Base-by-base conservation (phyloP, 176 grass and related monocot species). In the Avena eriantha region DNA sequence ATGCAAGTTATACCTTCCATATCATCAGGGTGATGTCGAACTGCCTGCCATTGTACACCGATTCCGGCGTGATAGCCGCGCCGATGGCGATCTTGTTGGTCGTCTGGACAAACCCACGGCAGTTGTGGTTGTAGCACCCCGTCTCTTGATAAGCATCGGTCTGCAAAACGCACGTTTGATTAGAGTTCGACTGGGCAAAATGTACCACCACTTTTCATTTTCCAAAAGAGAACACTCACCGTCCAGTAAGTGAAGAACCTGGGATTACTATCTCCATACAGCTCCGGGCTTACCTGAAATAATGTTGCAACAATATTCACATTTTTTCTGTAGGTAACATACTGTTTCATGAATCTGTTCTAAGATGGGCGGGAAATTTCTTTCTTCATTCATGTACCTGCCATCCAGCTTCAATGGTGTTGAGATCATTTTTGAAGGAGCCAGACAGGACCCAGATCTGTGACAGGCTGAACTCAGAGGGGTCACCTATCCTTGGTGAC, bases 201-300 rank as follows among this genome's bases (percentile, higher is more conserved):
- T 41, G 39, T 41, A 41, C 39, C 39, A 41, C 39, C 7, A 1
- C 6, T 41, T 41, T 41, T 41, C 0, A 41, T 41, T 41, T 41
- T 41, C 5, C 5, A 41, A 1, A 41, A 41, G 39, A 41, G 7
- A 41, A 41, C 39, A 87, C 95, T 88, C 87, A 95, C 93, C 33
- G 95, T 97, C 95, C 93, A 97, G 21, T 97, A 97, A 17, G 91
- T 97, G 89, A 97, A 97, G 87, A 97, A 95, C 73, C 95, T 95
- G 31, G 95, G 91, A 55, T 80, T 87, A 10, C 78, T 92, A 26
- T 97, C 95, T 36, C 95, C 95, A 55, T 95, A 95, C 12, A 97
- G 82, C 87, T 95, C 91, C 2, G 89, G 95, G 76, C 93, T 97
- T 57, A 97, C 87, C 95, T 95, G 81, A 4, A 65, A 36, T 36